phyloP scores from a whole-genome alignment of 805 yeast genomes.

The Candida tibetensis region DNA sequence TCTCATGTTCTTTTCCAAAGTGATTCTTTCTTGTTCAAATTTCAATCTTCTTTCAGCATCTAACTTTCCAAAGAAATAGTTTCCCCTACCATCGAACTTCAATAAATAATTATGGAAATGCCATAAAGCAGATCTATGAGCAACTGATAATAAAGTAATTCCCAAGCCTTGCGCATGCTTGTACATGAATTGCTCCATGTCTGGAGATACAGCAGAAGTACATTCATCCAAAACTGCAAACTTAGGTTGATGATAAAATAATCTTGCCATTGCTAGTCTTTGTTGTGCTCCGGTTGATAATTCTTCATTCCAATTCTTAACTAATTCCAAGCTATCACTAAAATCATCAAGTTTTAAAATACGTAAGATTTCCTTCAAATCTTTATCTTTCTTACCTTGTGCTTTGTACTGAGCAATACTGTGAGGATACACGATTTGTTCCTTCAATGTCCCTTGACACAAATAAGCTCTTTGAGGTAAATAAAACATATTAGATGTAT shows the following conservation, averaged over 20 bases:
- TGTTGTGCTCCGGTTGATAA: constrained; percentile 91
- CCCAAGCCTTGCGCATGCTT: constrained; percentile 74
- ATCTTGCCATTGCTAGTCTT: constrained; percentile 86
- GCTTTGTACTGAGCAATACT: constrained; percentile 54
- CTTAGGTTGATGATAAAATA: constrained; percentile 86
- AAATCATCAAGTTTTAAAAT: constrained; percentile 61
- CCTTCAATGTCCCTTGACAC: constrained; percentile 74
- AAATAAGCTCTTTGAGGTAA: constrained; percentile 91
- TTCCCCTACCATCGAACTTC: constrained; percentile 84
- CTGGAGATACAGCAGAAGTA: constrained; percentile 89
- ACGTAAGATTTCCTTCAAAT: constrained; percentile 51
- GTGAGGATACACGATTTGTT: constrained; percentile 88
- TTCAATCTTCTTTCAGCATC: constrained; percentile 71
- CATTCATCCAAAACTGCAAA: constrained; percentile 96
- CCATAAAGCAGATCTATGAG: constrained; percentile 92
- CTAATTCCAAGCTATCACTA: constrained; percentile 45
- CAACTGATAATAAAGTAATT: constrained; percentile 83
- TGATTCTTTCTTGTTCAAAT: constrained; percentile 74
- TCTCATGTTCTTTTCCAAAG: constrained; percentile 66
- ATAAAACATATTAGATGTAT: constrained; percentile 68
- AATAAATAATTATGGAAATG: constrained; percentile 80
- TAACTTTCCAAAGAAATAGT: constrained; percentile 57
- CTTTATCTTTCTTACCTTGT: constrained; percentile 44
- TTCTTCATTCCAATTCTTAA: constrained; percentile 82
- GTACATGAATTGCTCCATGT: constrained; percentile 88